phyloP scores from a whole-genome alignment of 352 stramenopile species.

The Phytophthora foliorum region DNA sequence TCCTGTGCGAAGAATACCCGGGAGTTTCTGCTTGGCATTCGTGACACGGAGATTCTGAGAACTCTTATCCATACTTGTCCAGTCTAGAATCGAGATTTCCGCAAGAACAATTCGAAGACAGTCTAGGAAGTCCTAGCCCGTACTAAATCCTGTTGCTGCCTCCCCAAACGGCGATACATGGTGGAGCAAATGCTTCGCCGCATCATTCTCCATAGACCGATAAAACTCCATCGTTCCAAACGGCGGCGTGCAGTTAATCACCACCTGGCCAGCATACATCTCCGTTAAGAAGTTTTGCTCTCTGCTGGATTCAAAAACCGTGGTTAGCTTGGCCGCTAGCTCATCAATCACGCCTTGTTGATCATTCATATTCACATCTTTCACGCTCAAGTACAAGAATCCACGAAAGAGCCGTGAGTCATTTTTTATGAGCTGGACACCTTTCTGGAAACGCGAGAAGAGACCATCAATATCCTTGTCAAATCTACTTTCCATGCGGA shows the following conservation, averaged over 20 bases:
- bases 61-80: slow-evolving; percentile 69
- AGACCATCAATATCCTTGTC: slow-evolving; percentile 73
- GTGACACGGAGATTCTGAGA: slow-evolving; percentile 46
- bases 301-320: slow-evolving; percentile 43
- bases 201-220: slow-evolving; percentile 39
- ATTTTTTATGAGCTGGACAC: slow-evolving; percentile 53
- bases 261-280: slow-evolving; percentile 55
- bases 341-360: slow-evolving; percentile 38
- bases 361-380: slow-evolving; percentile 54
- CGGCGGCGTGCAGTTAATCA: slow-evolving; percentile 66
- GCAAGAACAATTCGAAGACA: slow-evolving; percentile 69
- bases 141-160: slow-evolving; percentile 37
- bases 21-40: slow-evolving; percentile 45
- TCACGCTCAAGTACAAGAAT: slow-evolving; percentile 61
- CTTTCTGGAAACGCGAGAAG: slow-evolving; percentile 65
- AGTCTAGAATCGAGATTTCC: slow-evolving; percentile 78
- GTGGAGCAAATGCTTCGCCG: not conserved
- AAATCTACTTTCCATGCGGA: slow-evolving; percentile 70
- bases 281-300: slow-evolving; percentile 60
- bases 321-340: slow-evolving; percentile 49
- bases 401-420: slow-evolving; percentile 59
- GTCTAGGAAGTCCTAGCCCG: slow-evolving; percentile 58
- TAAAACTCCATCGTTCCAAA: slow-evolving; percentile 57
- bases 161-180: slow-evolving; percentile 2
- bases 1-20: slow-evolving; percentile 54